Conservation (phyloP, 129 eudicot species). For the Flaveria linearis region DNA sequence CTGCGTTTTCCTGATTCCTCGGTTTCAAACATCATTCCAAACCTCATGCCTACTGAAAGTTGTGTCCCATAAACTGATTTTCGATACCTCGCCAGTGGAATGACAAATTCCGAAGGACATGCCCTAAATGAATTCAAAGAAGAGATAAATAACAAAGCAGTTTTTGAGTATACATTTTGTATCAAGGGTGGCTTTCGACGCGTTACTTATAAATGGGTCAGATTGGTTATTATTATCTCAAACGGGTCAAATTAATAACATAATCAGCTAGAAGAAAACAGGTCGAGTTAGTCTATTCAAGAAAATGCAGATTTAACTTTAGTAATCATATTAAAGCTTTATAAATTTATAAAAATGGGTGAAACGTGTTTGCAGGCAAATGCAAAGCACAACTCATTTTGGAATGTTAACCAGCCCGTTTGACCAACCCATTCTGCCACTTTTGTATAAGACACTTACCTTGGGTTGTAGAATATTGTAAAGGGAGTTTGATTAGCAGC, state of each 20-base stretch:
- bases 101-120: conserved; percentile 91
- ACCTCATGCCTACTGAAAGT: conserved; percentile 89
- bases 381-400: not conserved
- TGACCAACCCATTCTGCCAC: not conserved
- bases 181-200: not conserved
- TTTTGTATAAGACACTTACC: conserved; percentile 42
- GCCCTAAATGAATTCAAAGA: conserved; percentile 51
- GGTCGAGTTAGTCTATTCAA: not conserved
- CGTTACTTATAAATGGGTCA: not conserved
- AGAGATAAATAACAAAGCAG: conserved; percentile 31
- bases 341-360: too few relatives aligned
- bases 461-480: conserved; percentile 87
- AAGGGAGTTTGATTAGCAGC: conserved; percentile 86
- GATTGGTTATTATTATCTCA: not conserved
- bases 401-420: not conserved
- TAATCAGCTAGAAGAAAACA: not conserved
- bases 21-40: conserved; percentile 99
- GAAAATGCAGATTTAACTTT: not conserved
- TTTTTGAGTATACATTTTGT: not conserved
- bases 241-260: not conserved
- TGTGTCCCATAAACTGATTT: conserved; percentile 83
- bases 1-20: conserved; percentile 97
- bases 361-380: too few relatives aligned
- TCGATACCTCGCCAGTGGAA: conserved; percentile 68
- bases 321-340: not conserved